phyloP scores from a whole-genome alignment of 2,329 filamentous ascomycete genomes.

The Colletotrichum sp. region DNA sequence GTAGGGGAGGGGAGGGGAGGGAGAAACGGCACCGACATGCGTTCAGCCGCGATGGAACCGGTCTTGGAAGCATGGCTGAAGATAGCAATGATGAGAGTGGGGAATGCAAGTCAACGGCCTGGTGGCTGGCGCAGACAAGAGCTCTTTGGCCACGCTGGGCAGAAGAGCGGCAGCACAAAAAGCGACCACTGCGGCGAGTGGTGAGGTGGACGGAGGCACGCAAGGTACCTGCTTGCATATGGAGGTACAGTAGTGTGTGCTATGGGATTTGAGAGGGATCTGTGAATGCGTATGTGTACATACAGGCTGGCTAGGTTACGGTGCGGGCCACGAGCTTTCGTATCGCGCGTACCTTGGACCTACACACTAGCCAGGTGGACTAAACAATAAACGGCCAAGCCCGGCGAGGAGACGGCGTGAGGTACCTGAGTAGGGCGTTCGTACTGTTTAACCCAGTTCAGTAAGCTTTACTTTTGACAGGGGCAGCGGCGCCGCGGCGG shows the following conservation, averaged over 20 bases:
- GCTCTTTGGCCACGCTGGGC: not conserved
- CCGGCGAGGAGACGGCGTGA: conserved; percentile 11
- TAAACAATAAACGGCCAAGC: conserved; percentile 2
- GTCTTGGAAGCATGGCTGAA: conserved; percentile 19
- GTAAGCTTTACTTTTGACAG: conserved; percentile 19
- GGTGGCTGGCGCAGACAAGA: conserved; percentile 10
- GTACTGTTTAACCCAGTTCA: conserved; percentile 8
- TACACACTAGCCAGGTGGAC: conserved; percentile 3
- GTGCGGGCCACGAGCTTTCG: conserved; percentile 5
- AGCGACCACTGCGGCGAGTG: not conserved
- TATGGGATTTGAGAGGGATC: conserved; percentile 15
- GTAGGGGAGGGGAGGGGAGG: not conserved
- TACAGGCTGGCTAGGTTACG: not conserved
- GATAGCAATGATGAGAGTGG: conserved; percentile 14
- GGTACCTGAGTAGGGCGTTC: conserved; percentile 11
- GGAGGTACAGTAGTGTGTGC: conserved; percentile 13
- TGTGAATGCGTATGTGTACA: conserved; percentile 6
- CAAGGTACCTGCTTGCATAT: conserved; percentile 18
- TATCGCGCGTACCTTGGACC: conserved; percentile 6
- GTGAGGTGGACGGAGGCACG: not conserved
- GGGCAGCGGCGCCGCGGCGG: conserved; percentile 10
- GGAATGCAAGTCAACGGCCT: conserved; percentile 15
- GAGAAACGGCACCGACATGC: conserved; percentile 15
- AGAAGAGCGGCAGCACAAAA: not conserved
- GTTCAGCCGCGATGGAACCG: conserved; percentile 16